Evolutionary conservation across 805 yeast genomes (phyloP), one percentile per base, ranked within the genome.

Genomic region (Suhomyces prunicola): DNA sequence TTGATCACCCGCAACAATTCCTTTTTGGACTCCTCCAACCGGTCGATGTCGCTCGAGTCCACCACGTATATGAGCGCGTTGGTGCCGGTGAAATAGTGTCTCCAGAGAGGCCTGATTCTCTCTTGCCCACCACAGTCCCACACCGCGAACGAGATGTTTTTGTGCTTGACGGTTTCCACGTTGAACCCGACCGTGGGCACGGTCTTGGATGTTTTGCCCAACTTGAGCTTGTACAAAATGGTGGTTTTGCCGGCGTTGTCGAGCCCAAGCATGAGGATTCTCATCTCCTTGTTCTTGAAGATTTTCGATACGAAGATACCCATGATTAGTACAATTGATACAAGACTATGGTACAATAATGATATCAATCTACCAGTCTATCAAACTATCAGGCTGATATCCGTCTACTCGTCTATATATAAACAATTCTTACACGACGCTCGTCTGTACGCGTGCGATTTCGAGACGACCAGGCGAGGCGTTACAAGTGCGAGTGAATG

Each of bases 41-140:
- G 79, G 31, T 77, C 81, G 45, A 72, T 66, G 70, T 91, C 96
- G 6, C 88, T 83, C 5, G 90, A 81, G 71, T 92, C 98, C 55
- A 92, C 87, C 51, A 92, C 97, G 69, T 89, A 92, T 51, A 92
- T 90, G 54, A 92, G 79, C 8, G 96, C 97, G 66, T 90, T 88
- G 4, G 97, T 90, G 39, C 96, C 96, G 10, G 96, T 88, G 71
- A 88, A 90, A 72, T 92, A 92, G 67, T 92, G 97, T 70, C 97
- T 84, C 97, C 98, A 92, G 54, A 92, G 77, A 0, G 96, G 96
- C 66, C 97, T 83, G 60, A 91, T 82, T 69, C 96, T 79, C 64
- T 88, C 96, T 75, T 90, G 97, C 67, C 97, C 97, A 73, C 97
- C 97, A 56, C 94, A 94, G 70, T 89, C 96, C 96, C 96, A 89